phyloP scores from a whole-genome alignment of 2,329 filamentous ascomycete genomes.

The Colletotrichum sansevieriae region DNA sequence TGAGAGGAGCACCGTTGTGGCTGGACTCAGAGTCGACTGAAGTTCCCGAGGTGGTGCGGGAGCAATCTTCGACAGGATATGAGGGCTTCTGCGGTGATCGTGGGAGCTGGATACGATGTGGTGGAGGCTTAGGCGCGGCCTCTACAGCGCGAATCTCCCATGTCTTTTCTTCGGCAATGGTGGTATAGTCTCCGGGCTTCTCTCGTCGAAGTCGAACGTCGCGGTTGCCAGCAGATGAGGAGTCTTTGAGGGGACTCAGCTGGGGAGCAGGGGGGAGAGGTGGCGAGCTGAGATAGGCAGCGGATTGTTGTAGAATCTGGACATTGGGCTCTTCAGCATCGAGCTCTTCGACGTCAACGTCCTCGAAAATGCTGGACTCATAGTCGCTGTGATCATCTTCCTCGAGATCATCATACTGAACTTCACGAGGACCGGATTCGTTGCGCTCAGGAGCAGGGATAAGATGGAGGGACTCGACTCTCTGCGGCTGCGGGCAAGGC shows the following conservation, averaged over 20 bases:
- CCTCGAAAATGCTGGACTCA: constrained; percentile 60
- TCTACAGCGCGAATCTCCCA: constrained; percentile 54
- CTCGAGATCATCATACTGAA: constrained; percentile 45
- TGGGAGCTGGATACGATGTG: constrained; percentile 48
- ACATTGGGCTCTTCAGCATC: constrained; percentile 59
- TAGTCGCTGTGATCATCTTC: constrained; percentile 50
- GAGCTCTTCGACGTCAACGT: constrained; percentile 57
- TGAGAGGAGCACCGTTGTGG: constrained; percentile 45
- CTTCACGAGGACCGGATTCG: constrained; percentile 1
- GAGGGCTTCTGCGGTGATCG: constrained; percentile 49
- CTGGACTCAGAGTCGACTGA: constrained; percentile 45
- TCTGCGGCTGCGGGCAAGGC: constrained; percentile 46
- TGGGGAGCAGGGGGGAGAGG: constrained; percentile 62
- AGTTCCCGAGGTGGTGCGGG: constrained; percentile 33
- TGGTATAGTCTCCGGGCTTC: constrained; percentile 58
- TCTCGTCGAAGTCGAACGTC: constrained; percentile 41
- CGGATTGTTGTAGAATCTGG: constrained; percentile 60
- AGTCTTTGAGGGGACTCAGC: constrained; percentile 64
- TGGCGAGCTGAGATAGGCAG: constrained; percentile 58
- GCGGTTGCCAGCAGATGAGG: constrained; percentile 56
- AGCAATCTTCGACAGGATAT: constrained; percentile 39
- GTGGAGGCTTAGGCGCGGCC: constrained; percentile 49
- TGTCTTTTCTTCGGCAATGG: constrained; percentile 63
- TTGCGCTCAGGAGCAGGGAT: constrained; percentile 51
- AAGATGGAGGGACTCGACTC: constrained; percentile 55